phyloP scores from a whole-genome alignment of 1,139 yeast species.

The Debaryomyces nepalensis region DNA sequence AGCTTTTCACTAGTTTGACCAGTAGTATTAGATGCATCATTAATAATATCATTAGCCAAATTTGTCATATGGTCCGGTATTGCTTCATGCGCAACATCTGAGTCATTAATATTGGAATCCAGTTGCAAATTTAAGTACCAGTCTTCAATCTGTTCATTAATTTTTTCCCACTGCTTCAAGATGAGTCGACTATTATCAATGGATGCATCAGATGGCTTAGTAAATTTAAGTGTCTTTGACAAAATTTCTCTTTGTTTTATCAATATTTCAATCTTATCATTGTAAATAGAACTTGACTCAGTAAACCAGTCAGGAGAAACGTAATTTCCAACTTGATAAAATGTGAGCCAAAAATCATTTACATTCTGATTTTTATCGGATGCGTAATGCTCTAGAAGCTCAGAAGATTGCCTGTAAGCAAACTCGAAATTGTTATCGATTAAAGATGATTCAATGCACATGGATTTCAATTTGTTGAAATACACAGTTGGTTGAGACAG shows the following conservation, averaged over 20 bases:
- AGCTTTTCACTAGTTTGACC: conserved; percentile 53
- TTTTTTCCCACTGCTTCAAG: conserved; percentile 41
- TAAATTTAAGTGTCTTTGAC: conserved; percentile 44
- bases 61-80: conserved; percentile 21
- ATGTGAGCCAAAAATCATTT: conserved; percentile 58
- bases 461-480: conserved; percentile 45
- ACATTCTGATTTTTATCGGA: conserved; percentile 23
- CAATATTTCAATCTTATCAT: conserved; percentile 28
- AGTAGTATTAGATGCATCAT: conserved; percentile 40
- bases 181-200: conserved; percentile 37
- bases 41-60: conserved; percentile 35
- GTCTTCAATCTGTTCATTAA: conserved; percentile 34
- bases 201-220: conserved; percentile 23
- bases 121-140: conserved; percentile 20
- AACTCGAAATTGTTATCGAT: conserved; percentile 56
- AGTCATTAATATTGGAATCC: background rate
- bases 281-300: conserved; percentile 24
- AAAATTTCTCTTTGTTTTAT: conserved; percentile 54
- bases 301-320: conserved; percentile 54
- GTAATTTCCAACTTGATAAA: conserved; percentile 65
- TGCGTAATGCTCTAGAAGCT: conserved; percentile 31
- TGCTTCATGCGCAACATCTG: conserved; percentile 1
- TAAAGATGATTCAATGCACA: conserved; percentile 63
- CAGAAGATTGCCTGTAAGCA: conserved; percentile 48
- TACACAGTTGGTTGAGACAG: conserved; percentile 19